These are phyloP conservation scores for Prunus salicina DNA, from an alignment of 306 rosid genomes.

Conservation along the genomic window DNA sequence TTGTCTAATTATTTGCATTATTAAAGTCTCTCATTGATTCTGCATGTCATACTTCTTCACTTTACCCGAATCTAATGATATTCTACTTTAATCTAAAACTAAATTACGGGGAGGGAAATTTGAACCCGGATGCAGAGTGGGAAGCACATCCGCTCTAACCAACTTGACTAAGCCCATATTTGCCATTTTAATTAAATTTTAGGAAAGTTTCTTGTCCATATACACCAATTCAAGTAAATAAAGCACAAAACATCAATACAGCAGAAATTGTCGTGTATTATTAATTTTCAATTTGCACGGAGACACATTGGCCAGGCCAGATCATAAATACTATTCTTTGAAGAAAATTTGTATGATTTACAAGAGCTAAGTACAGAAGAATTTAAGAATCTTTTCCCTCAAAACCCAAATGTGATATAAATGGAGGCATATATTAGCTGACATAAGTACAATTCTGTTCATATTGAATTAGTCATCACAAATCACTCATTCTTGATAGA, in stretches of 20 bases:
- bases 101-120: too few species aligned
- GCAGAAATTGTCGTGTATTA: background rate
- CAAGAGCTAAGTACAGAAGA: background rate
- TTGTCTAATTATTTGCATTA: constrained; percentile 5
- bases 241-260: background rate
- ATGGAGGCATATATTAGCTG: background rate
- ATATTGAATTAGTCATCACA: background rate
- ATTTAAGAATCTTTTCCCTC: constrained; percentile 11
- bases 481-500: constrained; percentile 11
- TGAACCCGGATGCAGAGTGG: too few species aligned
- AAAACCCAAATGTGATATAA: constrained; percentile 7
- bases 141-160: too few species aligned
- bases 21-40: background rate
- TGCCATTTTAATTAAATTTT: too few species aligned
- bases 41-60: background rate
- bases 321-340: background rate
- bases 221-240: background rate
- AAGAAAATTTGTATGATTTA: constrained; percentile 2
- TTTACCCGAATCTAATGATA: background rate
- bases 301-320: background rate
- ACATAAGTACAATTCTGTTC: background rate
- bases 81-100: too few species aligned
- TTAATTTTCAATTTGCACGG: background rate
- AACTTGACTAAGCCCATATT: too few species aligned
- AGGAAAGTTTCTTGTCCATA: background rate